A percentile compares a stretch with the other conserved stretches of the same genome.
Evolutionary conservation across 306 rosid species (phyloP).

Genomic region (Sicyos edulis): DNA sequence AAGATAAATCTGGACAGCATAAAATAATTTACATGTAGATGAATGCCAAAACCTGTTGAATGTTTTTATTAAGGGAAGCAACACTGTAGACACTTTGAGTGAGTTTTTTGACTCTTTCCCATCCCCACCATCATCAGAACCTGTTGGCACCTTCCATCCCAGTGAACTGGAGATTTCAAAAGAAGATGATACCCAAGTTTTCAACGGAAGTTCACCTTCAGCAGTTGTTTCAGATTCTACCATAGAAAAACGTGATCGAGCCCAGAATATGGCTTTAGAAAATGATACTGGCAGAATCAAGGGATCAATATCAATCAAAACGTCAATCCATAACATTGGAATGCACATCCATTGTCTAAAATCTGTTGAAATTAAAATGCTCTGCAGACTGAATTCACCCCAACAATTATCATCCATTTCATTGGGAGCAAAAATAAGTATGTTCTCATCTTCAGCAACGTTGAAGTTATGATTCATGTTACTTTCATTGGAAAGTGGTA

Average conservation of each 20-base stretch:
- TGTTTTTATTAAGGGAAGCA: slow-evolving; percentile 53
- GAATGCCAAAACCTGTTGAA: slow-evolving; percentile 58
- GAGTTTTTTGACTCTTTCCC: slow-evolving; percentile 65
- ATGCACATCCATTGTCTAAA: slow-evolving; percentile 83
- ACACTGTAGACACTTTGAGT: slow-evolving; percentile 62
- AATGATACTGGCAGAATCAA: slow-evolving; percentile 69
- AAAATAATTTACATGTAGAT: slow-evolving; percentile 19
- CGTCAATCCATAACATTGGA: slow-evolving; percentile 91
- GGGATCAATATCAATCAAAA: slow-evolving; percentile 60
- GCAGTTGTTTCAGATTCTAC: slow-evolving; percentile 53
- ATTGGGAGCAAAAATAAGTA: slow-evolving; percentile 31
- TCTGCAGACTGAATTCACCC: slow-evolving; percentile 56
- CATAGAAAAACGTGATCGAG: slow-evolving; percentile 79
- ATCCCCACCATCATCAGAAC: slow-evolving; percentile 87
- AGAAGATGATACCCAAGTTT: slow-evolving; percentile 60
- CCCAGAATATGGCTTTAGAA: slow-evolving; percentile 95
- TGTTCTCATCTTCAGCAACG: slow-evolving; percentile 43
- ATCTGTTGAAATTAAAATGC: slow-evolving; percentile 57
- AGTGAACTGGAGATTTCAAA: slow-evolving; percentile 63
- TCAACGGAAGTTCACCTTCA: slow-evolving; percentile 61
- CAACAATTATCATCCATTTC: slow-evolving; percentile 62
- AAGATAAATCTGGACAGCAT: background rate
- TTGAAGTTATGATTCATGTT: slow-evolving; percentile 35
- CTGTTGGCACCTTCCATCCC: slow-evolving; percentile 91
- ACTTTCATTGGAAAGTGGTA: slow-evolving; percentile 28